Evolutionary conservation across 805 yeast species (phyloP).

Genomic region (Saturnispora hagleri): DNA sequence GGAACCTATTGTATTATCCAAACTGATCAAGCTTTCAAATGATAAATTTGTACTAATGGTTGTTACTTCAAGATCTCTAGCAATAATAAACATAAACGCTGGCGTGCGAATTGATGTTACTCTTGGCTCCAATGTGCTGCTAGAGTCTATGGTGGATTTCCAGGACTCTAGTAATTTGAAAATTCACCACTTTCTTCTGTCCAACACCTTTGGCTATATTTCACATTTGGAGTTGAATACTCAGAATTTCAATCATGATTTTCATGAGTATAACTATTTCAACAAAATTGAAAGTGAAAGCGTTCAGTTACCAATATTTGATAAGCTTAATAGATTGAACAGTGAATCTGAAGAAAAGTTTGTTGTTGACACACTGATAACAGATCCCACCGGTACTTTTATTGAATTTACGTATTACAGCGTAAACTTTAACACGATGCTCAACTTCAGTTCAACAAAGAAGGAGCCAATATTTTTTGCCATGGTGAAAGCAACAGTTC

Average conservation of each 20-base stretch:
- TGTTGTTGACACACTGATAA: slow-evolving; percentile 6
- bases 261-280: slow-evolving; percentile 9
- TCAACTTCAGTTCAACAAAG: slow-evolving; percentile 1
- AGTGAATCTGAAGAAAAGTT: slow-evolving; percentile 5
- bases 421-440: slow-evolving; percentile 2
- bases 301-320: slow-evolving; percentile 11
- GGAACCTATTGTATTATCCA: neutral
- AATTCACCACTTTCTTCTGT: slow-evolving; percentile 4
- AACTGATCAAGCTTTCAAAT: neutral
- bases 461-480: slow-evolving; percentile 6
- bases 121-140: neutral
- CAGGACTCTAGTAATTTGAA: neutral
- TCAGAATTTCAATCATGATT: neutral
- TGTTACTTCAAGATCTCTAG: neutral
- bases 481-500: neutral
- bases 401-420: slow-evolving; percentile 7
- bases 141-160: slow-evolving; percentile 9
- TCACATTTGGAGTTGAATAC: slow-evolving; percentile 4
- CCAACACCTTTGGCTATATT: slow-evolving; percentile 11
- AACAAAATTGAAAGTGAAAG: slow-evolving; percentile 1
- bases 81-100: neutral
- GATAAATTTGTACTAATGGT: neutral
- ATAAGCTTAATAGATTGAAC: slow-evolving; percentile 12
- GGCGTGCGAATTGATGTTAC: neutral
- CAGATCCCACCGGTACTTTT: slow-evolving; percentile 10